Evolutionary conservation across 306 rosid genomes (phyloP), one percentile per base, ranked within the genome.

Genomic region (Quercus engelmannii): DNA sequence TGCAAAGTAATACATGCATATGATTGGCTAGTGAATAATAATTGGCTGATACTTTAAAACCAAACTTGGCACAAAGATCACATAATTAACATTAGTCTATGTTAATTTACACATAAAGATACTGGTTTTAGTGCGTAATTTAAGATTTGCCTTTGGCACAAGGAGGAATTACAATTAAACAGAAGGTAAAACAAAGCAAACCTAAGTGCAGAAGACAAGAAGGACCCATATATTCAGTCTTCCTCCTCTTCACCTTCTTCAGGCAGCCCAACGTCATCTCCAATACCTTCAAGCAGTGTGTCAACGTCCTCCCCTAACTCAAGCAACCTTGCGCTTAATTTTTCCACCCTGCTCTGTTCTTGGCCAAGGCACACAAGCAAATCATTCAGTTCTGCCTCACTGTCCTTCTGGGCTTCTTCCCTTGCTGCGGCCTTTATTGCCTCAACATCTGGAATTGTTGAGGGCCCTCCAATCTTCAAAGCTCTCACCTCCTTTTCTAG

Each of bases 321-420:
- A 77, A 89, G 23, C 79, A 95, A 83, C 88, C 97, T 95, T 17
- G 92, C 82, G 63, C 90, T 85, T 28, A 95, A 88, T 63, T 62
- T 90, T 12, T 93, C 97, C 78, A 92, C 99, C 88, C 64, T 95
- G 87, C 93, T 91, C 81, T 95, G 99, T 85, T 95, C 99, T 89
- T 95, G 99, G 21, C 98, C 99, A 0, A 95, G 93, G 93, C 98
- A 95, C 57, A 95, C 98, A 6, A 93, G 96, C 78, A 95, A 80
- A 84, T 95, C 99, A 82, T 88, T 93, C 83, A 93, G 86, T 64
- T 95, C 99, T 49, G 86, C 97, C 78, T 95, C 99, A 38, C 93
- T 93, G 80, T 95, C 99, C 88, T 93, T 91, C 87, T 84, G 96
- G 14, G 96, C 97, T 89, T 90, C 97, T 84, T 93, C 98, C 85